A percentile compares a stretch with the other conserved stretches of the same genome.
phyloP scores from a whole-genome alignment of 2,329 filamentous ascomycete species.

The Monosporascus sp. region DNA sequence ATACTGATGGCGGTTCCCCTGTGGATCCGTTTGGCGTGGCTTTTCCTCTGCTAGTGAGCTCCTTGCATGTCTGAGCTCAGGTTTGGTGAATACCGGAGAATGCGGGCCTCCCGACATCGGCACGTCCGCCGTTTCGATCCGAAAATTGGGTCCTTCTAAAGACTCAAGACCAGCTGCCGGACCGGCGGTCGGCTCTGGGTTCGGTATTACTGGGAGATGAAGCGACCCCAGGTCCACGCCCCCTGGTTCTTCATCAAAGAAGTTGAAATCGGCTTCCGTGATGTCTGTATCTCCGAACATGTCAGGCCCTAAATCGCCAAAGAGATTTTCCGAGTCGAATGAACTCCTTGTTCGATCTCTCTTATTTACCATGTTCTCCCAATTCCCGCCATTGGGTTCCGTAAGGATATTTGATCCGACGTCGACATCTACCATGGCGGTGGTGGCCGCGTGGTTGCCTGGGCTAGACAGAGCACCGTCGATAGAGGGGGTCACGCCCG shows the following conservation, averaged over 20 bases:
- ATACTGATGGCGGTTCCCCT: slow-evolving; percentile 24
- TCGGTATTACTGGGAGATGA: slow-evolving; percentile 24
- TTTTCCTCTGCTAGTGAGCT: slow-evolving; percentile 44
- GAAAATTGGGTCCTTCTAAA: slow-evolving; percentile 11
- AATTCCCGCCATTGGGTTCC: slow-evolving; percentile 31
- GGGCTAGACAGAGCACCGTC: slow-evolving; percentile 54
- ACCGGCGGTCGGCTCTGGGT: slow-evolving; percentile 13
- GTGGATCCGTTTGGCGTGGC: slow-evolving; percentile 20
- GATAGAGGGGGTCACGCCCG: slow-evolving; percentile 50
- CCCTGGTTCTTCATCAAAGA: slow-evolving; percentile 64
- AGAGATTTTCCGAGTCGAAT: slow-evolving; percentile 53
- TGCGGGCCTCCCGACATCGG: slow-evolving; percentile 8
- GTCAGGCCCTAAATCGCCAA: slow-evolving; percentile 64
- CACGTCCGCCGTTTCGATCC: slow-evolving; percentile 13
- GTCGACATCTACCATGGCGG: slow-evolving; percentile 34
- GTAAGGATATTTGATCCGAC: slow-evolving; percentile 19
- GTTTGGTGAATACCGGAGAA: slow-evolving; percentile 48
- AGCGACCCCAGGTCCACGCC: slow-evolving; percentile 34
- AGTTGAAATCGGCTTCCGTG: slow-evolving; percentile 80
- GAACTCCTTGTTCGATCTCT: slow-evolving; percentile 38
- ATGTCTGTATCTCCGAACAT: slow-evolving; percentile 68
- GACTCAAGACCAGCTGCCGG: slow-evolving; percentile 9
- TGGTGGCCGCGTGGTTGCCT: slow-evolving; percentile 33
- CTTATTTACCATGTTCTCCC: slow-evolving; percentile 39
- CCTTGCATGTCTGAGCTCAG: slow-evolving; percentile 53